Percentiles rank a stretch among this genome's conserved stretches.
These are phyloP conservation scores for Microbotryum lychnidis-dioicae DNA, from an alignment of 1,284 basidiomycete genomes.

Conservation along the genomic window DNA sequence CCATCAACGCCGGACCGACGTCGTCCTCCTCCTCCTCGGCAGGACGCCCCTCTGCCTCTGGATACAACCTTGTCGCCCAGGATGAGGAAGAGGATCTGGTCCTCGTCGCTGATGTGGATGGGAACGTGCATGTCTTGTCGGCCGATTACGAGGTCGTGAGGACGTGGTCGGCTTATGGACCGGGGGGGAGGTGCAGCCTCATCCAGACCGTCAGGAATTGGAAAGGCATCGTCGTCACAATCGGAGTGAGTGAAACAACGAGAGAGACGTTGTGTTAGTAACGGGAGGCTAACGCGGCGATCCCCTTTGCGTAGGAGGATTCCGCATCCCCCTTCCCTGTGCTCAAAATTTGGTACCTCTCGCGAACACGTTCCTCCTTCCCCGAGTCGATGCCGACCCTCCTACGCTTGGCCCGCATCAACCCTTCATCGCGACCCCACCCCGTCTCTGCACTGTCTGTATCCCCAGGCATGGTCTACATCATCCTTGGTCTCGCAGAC, in stretches of 20 bases:
- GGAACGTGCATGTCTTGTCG: slow-evolving; percentile 65
- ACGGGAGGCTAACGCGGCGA: neutral
- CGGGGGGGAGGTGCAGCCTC: slow-evolving; percentile 12
- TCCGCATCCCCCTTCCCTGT: slow-evolving; percentile 38
- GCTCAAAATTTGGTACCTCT: slow-evolving; percentile 82
- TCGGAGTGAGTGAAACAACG: slow-evolving; percentile 56
- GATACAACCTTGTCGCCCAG: slow-evolving; percentile 7
- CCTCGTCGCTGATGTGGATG: slow-evolving; percentile 71
- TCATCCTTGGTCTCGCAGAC: slow-evolving; percentile 85
- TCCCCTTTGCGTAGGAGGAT: slow-evolving; percentile 12
- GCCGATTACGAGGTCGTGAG: slow-evolving; percentile 59
- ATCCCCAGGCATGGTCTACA: slow-evolving; percentile 68
- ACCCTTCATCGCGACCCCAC: slow-evolving; percentile 48
- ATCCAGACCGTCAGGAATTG: slow-evolving; percentile 50
- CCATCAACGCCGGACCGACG: slow-evolving; percentile 2
- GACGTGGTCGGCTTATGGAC: slow-evolving; percentile 31
- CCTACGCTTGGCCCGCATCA: slow-evolving; percentile 47
- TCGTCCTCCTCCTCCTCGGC: neutral
- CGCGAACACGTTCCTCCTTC: slow-evolving; percentile 52
- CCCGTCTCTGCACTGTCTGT: slow-evolving; percentile 77
- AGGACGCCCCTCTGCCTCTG: neutral
- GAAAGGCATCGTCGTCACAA: slow-evolving; percentile 67
- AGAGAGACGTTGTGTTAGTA: too few species aligned
- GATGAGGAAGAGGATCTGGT: slow-evolving; percentile 46
- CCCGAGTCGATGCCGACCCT: slow-evolving; percentile 46